These are phyloP conservation scores for Blepharisma japonicum DNA, from an alignment of 73 alveolate genomes.

Conservation along the genomic window DNA sequence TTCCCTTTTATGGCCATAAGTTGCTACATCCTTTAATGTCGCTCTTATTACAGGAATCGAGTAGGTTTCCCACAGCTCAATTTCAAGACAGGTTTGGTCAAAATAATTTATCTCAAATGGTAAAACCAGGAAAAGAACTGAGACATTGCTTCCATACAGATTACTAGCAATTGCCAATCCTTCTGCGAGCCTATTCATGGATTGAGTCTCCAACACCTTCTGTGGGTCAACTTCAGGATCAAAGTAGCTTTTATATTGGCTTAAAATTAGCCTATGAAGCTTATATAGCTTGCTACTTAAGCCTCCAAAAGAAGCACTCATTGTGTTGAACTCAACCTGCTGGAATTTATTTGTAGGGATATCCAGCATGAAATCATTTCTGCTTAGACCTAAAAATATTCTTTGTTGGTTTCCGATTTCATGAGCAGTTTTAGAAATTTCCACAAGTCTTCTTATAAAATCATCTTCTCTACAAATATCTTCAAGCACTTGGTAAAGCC, in stretches of 20 bases:
- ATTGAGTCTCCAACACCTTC: neutral
- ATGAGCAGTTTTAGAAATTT: slow-evolving; percentile 36
- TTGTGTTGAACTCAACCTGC: slow-evolving; percentile 63
- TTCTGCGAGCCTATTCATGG: neutral
- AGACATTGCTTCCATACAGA: neutral
- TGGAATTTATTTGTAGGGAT: slow-evolving; percentile 33
- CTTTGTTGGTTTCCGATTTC: slow-evolving; percentile 52
- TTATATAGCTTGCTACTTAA: slow-evolving; percentile 39
- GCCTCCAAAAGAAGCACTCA: slow-evolving; percentile 61
- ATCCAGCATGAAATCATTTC: slow-evolving; percentile 88
- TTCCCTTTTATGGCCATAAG: neutral
- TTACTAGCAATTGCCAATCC: slow-evolving; percentile 20
- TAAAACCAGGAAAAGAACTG: slow-evolving; percentile 1
- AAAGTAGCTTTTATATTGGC: neutral
- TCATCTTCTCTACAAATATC: slow-evolving; percentile 45
- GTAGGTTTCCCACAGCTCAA: slow-evolving; percentile 31
- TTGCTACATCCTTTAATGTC: neutral
- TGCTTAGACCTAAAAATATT: slow-evolving; percentile 53
- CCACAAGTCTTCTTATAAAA: slow-evolving; percentile 41
- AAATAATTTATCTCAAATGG: slow-evolving; percentile 12
- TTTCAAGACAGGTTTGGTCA: slow-evolving; percentile 27
- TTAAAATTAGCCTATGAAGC: slow-evolving; percentile 28
- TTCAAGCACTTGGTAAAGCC: slow-evolving; percentile 35
- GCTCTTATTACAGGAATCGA: neutral
- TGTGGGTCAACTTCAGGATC: neutral